Conservation (phyloP, 768 basidiomycete genomes). For the Macrolepiota fuliginosa region DNA sequence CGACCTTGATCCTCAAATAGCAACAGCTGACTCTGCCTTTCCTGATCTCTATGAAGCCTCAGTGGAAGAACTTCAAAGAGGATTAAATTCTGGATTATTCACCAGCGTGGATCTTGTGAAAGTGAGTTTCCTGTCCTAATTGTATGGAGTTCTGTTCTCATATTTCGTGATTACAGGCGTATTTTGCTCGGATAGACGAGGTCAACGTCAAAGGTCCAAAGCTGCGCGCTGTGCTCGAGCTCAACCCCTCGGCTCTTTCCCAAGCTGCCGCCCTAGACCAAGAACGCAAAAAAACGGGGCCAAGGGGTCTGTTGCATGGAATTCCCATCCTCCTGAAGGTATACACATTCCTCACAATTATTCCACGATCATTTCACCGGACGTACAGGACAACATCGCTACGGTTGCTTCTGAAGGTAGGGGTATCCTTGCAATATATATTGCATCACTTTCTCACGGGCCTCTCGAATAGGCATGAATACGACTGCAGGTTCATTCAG, state of each 20-base stretch:
- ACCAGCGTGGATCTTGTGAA: constrained; percentile 62
- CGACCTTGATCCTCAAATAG: neutral
- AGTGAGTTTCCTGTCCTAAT: constrained; percentile 26
- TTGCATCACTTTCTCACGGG: neutral
- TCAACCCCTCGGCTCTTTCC: constrained; percentile 48
- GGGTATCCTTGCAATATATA: neutral
- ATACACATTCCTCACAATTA: neutral
- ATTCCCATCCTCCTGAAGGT: constrained; percentile 53
- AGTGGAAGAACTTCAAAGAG: constrained; percentile 50
- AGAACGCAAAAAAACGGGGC: constrained; percentile 39
- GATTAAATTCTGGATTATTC: constrained; percentile 48
- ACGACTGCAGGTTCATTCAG: constrained; percentile 45
- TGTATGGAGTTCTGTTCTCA: neutral
- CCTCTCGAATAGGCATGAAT: constrained; percentile 34
- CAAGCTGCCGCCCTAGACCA: constrained; percentile 50
- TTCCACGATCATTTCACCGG: neutral
- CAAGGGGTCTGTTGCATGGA: constrained; percentile 50
- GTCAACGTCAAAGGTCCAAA: constrained; percentile 61
- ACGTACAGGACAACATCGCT: constrained; percentile 43
- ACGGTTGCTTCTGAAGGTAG: constrained; percentile 43
- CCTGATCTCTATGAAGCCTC: constrained; percentile 65
- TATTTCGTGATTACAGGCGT: constrained; percentile 40
- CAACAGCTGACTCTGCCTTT: constrained; percentile 14
- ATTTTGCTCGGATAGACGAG: constrained; percentile 64
- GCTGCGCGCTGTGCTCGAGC: constrained; percentile 58